Evolutionary conservation across 1,139 yeast species (phyloP).

Genomic region (Yamadazyma siamensis): DNA sequence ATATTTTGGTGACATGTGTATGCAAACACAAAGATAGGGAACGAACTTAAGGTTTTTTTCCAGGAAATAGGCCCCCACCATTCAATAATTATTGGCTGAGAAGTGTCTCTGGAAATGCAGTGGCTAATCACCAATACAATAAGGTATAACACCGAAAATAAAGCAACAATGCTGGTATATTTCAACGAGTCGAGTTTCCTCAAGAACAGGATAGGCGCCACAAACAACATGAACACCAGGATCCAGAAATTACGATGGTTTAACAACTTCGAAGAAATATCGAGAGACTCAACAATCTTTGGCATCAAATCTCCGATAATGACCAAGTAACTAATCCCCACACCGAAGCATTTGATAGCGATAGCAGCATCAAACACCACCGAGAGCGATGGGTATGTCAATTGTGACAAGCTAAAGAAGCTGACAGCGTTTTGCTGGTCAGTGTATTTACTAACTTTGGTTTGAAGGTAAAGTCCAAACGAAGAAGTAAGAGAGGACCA

Average conservation of each 20-base stretch:
- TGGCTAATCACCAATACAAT: constrained; percentile 70
- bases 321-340: constrained; percentile 82
- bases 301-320: constrained; percentile 93
- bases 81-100: constrained; percentile 20
- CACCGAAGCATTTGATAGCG: constrained; percentile 77
- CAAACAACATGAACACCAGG: constrained; percentile 52
- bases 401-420: constrained; percentile 50
- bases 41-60: constrained; percentile 43
- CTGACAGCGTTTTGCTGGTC: constrained; percentile 49
- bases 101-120: constrained; percentile 40
- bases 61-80: constrained; percentile 38
- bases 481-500: constrained; percentile 51
- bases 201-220: constrained; percentile 75
- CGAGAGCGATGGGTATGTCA: constrained; percentile 52
- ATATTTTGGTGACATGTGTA: constrained; percentile 94
- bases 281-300: constrained; percentile 51
- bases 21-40: constrained; percentile 92
- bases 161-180: constrained; percentile 82
- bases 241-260: constrained; percentile 67
- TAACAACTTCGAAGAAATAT: constrained; percentile 20
- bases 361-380: constrained; percentile 50
- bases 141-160: constrained; percentile 76
- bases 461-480: constrained; percentile 51
- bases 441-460: constrained; percentile 49
- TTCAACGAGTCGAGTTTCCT: constrained; percentile 78